Evolutionary conservation across 1,284 basidiomycete genomes (phyloP).

Genomic region (Leccinum holopus): DNA sequence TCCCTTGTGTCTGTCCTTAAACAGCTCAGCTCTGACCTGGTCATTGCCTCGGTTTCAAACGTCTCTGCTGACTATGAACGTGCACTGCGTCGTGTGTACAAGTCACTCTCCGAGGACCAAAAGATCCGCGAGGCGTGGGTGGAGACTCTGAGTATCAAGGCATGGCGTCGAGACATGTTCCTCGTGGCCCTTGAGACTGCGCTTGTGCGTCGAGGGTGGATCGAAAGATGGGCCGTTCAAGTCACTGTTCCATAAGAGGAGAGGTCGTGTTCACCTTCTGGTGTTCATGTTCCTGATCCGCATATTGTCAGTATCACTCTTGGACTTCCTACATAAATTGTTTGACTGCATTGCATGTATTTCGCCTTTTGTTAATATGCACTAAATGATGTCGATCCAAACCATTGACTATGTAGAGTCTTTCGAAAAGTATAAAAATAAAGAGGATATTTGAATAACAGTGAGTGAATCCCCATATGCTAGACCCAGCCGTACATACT

Average conservation of each 20-base stretch:
- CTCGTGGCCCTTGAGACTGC: constrained; percentile 53
- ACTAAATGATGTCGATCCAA: not conserved
- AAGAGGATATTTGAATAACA: not conserved
- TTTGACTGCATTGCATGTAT: not conserved
- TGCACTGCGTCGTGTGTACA: constrained; percentile 26
- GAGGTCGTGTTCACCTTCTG: not conserved
- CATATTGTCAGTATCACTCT: not conserved
- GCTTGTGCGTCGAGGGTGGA: constrained; percentile 40
- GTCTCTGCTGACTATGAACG: constrained; percentile 41
- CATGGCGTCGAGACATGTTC: constrained; percentile 51
- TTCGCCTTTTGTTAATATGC: not conserved
- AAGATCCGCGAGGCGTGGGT: constrained; percentile 32
- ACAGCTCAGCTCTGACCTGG: constrained; percentile 35
- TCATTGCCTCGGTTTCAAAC: constrained; percentile 42
- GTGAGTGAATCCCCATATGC: not conserved
- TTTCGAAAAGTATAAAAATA: not conserved
- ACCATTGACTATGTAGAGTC: not conserved
- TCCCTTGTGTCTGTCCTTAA: constrained; percentile 24
- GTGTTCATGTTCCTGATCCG: not conserved
- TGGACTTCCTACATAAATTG: not conserved
- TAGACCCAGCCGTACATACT: not conserved
- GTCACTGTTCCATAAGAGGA: constrained; percentile 20
- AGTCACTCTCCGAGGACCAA: constrained; percentile 32
- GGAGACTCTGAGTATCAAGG: constrained; percentile 35
- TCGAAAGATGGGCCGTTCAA: constrained; percentile 40